These are phyloP conservation scores for Termitomyces sp. DNA, from an alignment of 768 basidiomycete species.

Conservation along the genomic window DNA sequence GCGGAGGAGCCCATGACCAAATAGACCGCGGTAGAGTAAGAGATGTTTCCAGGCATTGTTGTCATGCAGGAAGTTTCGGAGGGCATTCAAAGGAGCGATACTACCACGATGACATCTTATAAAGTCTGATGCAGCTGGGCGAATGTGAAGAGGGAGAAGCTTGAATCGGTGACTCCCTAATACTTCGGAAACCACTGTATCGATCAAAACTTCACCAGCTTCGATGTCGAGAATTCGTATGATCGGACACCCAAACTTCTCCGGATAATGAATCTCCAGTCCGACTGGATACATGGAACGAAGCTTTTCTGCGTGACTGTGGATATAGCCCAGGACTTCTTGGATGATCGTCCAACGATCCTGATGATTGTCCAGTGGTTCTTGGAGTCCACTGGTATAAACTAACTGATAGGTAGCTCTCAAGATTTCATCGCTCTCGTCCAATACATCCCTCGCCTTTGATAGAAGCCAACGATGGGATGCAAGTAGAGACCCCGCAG, in stretches of 20 bases:
- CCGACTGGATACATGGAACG: constrained; percentile 17
- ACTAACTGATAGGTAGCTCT: constrained; percentile 46
- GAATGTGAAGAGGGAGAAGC: constrained; percentile 16
- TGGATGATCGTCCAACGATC: constrained; percentile 41
- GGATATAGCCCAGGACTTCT: constrained; percentile 30
- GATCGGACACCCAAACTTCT: constrained; percentile 2
- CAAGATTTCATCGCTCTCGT: constrained; percentile 48
- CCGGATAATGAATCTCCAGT: constrained; percentile 15
- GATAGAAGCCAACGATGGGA: constrained; percentile 26
- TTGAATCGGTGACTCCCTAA: constrained; percentile 18
- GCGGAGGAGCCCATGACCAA: constrained; percentile 37
- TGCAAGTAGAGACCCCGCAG: constrained; percentile 21
- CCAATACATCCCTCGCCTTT: constrained; percentile 36
- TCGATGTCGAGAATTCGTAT: constrained; percentile 18
- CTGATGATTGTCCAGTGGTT: constrained; percentile 35
- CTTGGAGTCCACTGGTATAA: constrained; percentile 40
- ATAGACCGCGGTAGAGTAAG: constrained; percentile 42
- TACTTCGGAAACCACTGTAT: constrained; percentile 18
- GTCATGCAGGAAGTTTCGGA: background rate
- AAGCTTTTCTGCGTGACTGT: constrained; percentile 15
- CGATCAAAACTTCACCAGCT: constrained; percentile 16
- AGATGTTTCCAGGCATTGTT: constrained; percentile 30
- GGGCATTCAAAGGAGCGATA: background rate
- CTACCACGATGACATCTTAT: constrained; percentile 18
- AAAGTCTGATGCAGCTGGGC: constrained; percentile 21